Evolutionary conservation across 139 green algal genomes (phyloP).

Genomic region (Tetradesmus lagerheimii): DNA sequence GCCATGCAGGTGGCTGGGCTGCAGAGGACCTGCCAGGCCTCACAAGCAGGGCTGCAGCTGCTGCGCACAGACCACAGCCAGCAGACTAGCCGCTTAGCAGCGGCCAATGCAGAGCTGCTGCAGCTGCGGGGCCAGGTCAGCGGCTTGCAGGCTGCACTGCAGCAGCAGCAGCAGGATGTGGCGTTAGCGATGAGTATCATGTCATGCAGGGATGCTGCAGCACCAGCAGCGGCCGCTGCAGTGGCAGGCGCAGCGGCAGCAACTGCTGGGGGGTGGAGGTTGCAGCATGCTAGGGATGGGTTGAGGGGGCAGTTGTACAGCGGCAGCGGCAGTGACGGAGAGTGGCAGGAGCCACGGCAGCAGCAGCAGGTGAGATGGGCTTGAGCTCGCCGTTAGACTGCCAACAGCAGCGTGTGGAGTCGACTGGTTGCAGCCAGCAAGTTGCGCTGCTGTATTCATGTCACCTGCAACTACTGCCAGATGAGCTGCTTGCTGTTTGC

Average conservation of each 20-base stretch:
- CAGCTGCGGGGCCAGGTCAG: neutral
- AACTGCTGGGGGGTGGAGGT: neutral
- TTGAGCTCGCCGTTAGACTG: no score
- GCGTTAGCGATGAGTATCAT: neutral
- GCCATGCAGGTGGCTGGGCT: neutral
- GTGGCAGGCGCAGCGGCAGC: neutral
- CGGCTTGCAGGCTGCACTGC: neutral
- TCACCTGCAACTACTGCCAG: no score
- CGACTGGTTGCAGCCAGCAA: no score
- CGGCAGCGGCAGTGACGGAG: neutral
- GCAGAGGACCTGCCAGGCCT: neutral
- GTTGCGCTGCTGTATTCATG: no score
- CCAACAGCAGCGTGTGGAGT: no score
- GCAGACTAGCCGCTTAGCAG: neutral
- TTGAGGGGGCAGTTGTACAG: neutral
- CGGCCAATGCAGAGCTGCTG: neutral
- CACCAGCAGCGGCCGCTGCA: neutral
- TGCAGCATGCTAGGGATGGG: neutral
- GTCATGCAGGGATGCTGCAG: neutral
- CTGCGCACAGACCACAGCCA: neutral
- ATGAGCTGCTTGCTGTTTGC: no score
- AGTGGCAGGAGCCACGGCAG: neutral
- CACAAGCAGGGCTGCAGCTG: neutral
- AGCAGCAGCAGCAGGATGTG: slow-evolving; percentile 21
- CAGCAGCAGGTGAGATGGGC: neutral